Evolutionary conservation across 306 rosid species (phyloP), one percentile per base, ranked within the genome.

Genomic region (Abrus pulchellus): DNA sequence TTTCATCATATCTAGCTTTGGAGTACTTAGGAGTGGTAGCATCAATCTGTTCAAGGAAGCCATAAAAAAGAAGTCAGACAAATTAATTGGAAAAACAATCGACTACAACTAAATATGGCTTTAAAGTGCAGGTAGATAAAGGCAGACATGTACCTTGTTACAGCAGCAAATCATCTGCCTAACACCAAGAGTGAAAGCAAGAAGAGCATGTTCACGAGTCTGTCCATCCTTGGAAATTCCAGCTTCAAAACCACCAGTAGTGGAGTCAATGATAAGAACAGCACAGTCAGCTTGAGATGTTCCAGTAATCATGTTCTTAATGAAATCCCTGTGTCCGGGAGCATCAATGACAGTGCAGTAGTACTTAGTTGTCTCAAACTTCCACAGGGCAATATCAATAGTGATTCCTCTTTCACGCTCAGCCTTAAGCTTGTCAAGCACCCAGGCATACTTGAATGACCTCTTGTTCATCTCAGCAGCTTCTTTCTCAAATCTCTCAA

Each of bases 381-480:
- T 94, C 98, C 97, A 94, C n/a, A 92, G 45, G 3, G 98, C 95
- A 85, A 94, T 94, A 43, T 94, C 98, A 48, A 94, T 94, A 8
- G 98, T 94, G 67, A 94, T 94, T 40, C 98, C 98, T 84, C 94
- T 92, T 83, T 93, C 98, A 70, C 97, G 98, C 83, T 94, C 98
- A 2, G 98, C 97, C 94, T 94, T 92, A 5, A 94, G 94, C 86
- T 94, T 94, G 94, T 94, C 98, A 29, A 94, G 88, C 70, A 94
- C 97, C 98, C 98, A 94, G 0, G 98, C 98, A 60, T 94, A 94
- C 93, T 94, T 94, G 93, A 94, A 94, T 0, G 98, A 94, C 50
- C 98, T 77, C 88, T 94, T 94, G 93, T 94, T 94, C 98, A 93
- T 93, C 92, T 91, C 98, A 57, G 97, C 90, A 67, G 98, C 98